Evolutionary conservation across 148 eudicot genomes (phyloP).

Genomic region (Vaccinium corymbosum): DNA sequence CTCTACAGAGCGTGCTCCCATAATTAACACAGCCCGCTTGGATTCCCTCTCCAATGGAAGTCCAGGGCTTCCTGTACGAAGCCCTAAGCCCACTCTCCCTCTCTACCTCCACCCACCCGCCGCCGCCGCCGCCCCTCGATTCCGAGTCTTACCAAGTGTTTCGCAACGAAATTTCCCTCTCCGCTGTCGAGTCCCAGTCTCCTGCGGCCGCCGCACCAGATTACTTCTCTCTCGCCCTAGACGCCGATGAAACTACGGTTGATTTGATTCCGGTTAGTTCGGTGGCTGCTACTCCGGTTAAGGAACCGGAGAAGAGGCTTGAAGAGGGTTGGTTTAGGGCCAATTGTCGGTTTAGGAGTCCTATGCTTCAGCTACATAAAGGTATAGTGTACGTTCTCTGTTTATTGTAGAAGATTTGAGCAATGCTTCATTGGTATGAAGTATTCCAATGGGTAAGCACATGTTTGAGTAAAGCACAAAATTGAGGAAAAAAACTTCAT

Average conservation of each 20-base stretch:
- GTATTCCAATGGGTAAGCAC: too few relatives aligned
- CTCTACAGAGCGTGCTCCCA: too few relatives aligned
- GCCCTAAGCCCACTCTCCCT: slow-evolving; percentile 59
- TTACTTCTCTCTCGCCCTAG: slow-evolving; percentile 66
- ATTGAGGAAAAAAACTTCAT: too few relatives aligned
- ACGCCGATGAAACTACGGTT: slow-evolving; percentile 15
- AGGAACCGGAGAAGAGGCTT: slow-evolving; percentile 39
- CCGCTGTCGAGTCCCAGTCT: slow-evolving; percentile 17
- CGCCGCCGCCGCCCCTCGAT: slow-evolving; percentile 22
- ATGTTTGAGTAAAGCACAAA: too few relatives aligned
- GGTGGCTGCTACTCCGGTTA: slow-evolving; percentile 15
- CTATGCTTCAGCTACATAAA: slow-evolving; percentile 95
- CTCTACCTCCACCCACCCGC: slow-evolving; percentile 14
- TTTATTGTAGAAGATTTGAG: background rate
- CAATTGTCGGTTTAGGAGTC: slow-evolving; percentile 69
- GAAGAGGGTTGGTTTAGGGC: slow-evolving; percentile 87
- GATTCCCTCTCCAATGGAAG: slow-evolving; percentile 30
- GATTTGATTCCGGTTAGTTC: slow-evolving; percentile 14
- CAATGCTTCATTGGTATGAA: too few relatives aligned
- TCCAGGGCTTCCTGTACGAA: slow-evolving; percentile 47
- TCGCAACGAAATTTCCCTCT: slow-evolving; percentile 60
- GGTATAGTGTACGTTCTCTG: slow-evolving; percentile 31
- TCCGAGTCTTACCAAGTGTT: slow-evolving; percentile 49
- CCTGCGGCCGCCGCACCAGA: slow-evolving; percentile 41
- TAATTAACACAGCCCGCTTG: background rate